Evolutionary conservation across 2,329 filamentous ascomycete genomes (phyloP).

Genomic region (Talaromyces atroroseus): DNA sequence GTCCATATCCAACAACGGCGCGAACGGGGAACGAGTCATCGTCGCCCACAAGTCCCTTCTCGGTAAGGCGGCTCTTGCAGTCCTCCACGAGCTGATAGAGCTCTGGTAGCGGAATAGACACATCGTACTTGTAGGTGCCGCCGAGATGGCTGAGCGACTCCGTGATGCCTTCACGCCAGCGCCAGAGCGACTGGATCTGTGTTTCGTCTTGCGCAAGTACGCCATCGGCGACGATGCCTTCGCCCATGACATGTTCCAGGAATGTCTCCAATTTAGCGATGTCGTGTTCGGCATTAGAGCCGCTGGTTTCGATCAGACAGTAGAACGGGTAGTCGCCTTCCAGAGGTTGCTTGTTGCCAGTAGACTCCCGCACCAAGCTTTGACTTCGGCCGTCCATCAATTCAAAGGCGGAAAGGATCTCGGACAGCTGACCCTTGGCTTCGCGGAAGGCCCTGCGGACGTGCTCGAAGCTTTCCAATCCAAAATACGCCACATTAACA

Average conservation of each 20-base stretch:
- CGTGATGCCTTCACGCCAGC: constrained; percentile 87
- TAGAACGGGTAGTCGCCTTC: constrained; percentile 88
- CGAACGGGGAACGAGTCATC: constrained; percentile 72
- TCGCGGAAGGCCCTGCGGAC: constrained; percentile 80
- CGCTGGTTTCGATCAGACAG: constrained; percentile 92
- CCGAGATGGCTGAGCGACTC: constrained; percentile 86
- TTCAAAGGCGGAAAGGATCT: constrained; percentile 96
- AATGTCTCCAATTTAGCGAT: constrained; percentile 84
- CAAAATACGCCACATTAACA: constrained; percentile 92
- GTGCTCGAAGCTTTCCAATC: constrained; percentile 82
- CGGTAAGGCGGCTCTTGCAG: constrained; percentile 63
- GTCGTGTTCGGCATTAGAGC: constrained; percentile 90
- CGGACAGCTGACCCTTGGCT: constrained; percentile 82
- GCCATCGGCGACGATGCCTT: constrained; percentile 81
- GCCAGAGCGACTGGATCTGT: constrained; percentile 79
- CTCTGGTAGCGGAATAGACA: constrained; percentile 84
- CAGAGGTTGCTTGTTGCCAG: constrained; percentile 71
- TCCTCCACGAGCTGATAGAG: constrained; percentile 90
- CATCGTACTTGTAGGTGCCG: constrained; percentile 96
- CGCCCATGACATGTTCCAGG: constrained; percentile 84
- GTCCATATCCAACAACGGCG: constrained; percentile 90
- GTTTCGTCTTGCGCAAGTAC: constrained; percentile 91
- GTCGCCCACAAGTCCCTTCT: constrained; percentile 71
- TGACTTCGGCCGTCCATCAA: constrained; percentile 89
- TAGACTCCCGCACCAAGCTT: constrained; percentile 67